Evolutionary conservation across 2,329 filamentous ascomycete species (phyloP).

Genomic region (Trichoderma atrobrunneum): DNA sequence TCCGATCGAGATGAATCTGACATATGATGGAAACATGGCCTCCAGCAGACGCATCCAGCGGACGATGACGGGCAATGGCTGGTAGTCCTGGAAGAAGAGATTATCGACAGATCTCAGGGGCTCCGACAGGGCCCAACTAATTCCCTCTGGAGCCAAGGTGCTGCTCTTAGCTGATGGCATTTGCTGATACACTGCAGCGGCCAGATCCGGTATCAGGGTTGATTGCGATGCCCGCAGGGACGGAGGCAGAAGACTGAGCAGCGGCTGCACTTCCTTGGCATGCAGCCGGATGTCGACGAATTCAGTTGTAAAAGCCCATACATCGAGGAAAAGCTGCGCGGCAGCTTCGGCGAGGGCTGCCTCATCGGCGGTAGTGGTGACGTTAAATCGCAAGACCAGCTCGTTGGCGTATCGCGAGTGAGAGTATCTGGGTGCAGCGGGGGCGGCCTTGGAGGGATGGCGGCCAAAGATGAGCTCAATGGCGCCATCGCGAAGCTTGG

Average conservation of each 20-base stretch:
- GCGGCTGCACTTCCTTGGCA: constrained; percentile 70
- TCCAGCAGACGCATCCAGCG: constrained; percentile 89
- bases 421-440: constrained; percentile 30
- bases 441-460: constrained; percentile 34
- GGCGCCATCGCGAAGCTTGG: constrained; percentile 49
- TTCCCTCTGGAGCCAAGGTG: constrained; percentile 27
- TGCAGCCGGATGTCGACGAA: constrained; percentile 83
- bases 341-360: constrained; percentile 68
- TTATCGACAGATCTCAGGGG: constrained; percentile 53
- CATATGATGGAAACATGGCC: constrained; percentile 83
- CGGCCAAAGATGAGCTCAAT: constrained; percentile 51
- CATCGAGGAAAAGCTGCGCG: constrained; percentile 75
- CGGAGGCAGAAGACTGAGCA: constrained; percentile 73
- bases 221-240: constrained; percentile 70
- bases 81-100: constrained; percentile 90
- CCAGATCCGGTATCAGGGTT: constrained; percentile 76
- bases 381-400: constrained; percentile 85
- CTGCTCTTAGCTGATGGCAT: constrained; percentile 27
- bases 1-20: constrained; percentile 73
- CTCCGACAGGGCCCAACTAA: constrained; percentile 30
- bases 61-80: constrained; percentile 76
- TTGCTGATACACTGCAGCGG: constrained; percentile 67
- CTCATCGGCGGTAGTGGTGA: constrained; percentile 67
- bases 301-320: constrained; percentile 80
- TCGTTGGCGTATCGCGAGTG: constrained; percentile 66